phyloP scores from a whole-genome alignment of 768 basidiomycete species.

The Termitomyces sp. region DNA sequence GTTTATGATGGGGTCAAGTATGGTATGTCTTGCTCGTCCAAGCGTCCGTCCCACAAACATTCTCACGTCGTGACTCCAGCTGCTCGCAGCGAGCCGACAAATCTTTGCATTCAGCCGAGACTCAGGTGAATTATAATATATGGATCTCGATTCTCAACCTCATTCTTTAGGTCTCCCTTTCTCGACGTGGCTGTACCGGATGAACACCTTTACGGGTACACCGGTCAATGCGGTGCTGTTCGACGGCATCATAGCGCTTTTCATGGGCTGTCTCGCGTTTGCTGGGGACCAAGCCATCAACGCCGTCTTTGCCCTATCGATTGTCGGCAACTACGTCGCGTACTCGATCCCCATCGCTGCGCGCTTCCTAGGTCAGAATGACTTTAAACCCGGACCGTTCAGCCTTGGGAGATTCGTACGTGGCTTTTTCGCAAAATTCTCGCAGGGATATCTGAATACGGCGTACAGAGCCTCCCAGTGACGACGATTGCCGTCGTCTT shows the following conservation, averaged over 20 bases:
- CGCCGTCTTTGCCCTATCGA: constrained; percentile 51
- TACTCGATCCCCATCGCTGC: constrained; percentile 55
- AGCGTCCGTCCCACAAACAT: not conserved
- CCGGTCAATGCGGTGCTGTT: constrained; percentile 58
- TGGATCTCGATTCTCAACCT: not conserved
- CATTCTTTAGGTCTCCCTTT: constrained; percentile 49
- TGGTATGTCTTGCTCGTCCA: constrained; percentile 25
- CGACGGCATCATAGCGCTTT: constrained; percentile 39
- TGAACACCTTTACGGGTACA: constrained; percentile 49
- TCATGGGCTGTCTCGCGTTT: constrained; percentile 57
- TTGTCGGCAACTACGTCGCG: constrained; percentile 43
- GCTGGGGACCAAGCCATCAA: constrained; percentile 57
- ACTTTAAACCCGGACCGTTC: constrained; percentile 58
- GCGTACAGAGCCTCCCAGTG: constrained; percentile 41
- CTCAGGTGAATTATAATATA: constrained; percentile 28
- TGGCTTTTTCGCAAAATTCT: not conserved
- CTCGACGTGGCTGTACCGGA: constrained; percentile 54
- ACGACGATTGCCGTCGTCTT: constrained; percentile 46
- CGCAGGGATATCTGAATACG: not conserved
- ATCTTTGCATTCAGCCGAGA: constrained; percentile 72
- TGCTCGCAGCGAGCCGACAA: constrained; percentile 44
- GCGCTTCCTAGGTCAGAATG: constrained; percentile 41
- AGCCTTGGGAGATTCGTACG: constrained; percentile 31
- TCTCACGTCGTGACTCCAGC: not conserved
- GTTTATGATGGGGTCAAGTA: constrained; percentile 57